phyloP scores from a whole-genome alignment of 2,329 filamentous ascomycete genomes.

The Cladophialophora bantiana region DNA sequence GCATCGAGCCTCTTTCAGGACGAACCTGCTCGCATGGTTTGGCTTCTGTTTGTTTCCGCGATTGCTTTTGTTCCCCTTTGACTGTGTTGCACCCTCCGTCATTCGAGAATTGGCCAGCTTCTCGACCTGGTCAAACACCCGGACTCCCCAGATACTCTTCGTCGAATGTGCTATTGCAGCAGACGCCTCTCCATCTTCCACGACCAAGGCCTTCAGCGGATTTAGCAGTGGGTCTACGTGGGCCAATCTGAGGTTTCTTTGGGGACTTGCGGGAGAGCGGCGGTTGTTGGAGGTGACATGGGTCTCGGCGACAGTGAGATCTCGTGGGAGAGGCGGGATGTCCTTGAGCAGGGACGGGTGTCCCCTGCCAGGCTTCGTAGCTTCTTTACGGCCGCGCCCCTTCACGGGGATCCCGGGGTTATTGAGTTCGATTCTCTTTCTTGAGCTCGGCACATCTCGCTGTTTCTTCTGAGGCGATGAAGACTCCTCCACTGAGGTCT shows the following conservation, averaged over 20 bases:
- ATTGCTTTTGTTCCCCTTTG: background rate
- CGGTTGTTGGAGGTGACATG: constrained; percentile 27
- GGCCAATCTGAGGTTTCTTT: constrained; percentile 43
- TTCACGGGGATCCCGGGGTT: background rate
- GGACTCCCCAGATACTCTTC: background rate
- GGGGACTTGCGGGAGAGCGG: constrained; percentile 28
- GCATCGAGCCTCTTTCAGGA: constrained; percentile 38
- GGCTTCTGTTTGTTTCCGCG: constrained; percentile 9
- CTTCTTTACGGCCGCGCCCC: background rate
- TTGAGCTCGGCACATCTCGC: background rate
- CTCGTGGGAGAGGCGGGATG: constrained; percentile 20
- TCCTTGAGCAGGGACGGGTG: background rate
- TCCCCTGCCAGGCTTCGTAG: background rate
- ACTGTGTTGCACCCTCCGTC: constrained; percentile 18
- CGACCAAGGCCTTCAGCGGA: constrained; percentile 40
- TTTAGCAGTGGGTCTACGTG: constrained; percentile 48
- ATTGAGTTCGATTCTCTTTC: background rate
- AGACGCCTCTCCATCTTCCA: constrained; percentile 31
- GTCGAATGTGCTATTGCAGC: background rate
- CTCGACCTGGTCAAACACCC: background rate
- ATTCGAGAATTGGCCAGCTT: constrained; percentile 36
- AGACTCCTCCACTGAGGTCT: constrained; percentile 3
- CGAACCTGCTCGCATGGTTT: constrained; percentile 33
- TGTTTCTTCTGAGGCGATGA: constrained; percentile 15
- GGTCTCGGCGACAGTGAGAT: constrained; percentile 13